phyloP scores from a whole-genome alignment of 495 filamentous ascomycete species.

The Penicillium mononematosum region DNA sequence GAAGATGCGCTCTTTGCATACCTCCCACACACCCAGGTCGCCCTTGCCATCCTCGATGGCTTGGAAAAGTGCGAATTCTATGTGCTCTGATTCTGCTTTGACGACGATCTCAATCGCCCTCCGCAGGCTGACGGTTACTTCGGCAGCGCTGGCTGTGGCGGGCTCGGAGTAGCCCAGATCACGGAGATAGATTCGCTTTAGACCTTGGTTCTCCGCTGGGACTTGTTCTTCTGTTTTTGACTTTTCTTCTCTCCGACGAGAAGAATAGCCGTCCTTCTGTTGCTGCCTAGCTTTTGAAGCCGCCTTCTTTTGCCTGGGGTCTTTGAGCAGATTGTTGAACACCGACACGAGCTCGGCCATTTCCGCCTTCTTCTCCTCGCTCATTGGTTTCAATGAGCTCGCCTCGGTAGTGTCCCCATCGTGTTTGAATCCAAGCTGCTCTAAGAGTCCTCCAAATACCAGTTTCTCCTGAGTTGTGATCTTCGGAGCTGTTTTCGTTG shows the following conservation, averaged over 20 bases:
- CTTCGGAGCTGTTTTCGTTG: constrained; percentile 8
- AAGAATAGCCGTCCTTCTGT: background rate
- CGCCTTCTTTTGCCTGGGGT: constrained; percentile 16
- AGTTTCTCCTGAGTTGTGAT: constrained; percentile 33
- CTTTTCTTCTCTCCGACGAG: constrained; percentile 1
- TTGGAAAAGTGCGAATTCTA: constrained; percentile 26
- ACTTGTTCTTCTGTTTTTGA: constrained; percentile 10
- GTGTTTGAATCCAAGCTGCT: constrained; percentile 21
- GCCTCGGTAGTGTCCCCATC: constrained; percentile 5
- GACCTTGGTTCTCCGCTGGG: background rate
- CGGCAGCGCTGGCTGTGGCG: constrained; percentile 8
- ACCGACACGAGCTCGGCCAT: constrained; percentile 30
- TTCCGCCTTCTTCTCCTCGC: constrained; percentile 19
- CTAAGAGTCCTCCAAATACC: constrained; percentile 29
- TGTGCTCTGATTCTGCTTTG: constrained; percentile 29
- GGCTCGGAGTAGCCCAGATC: constrained; percentile 26
- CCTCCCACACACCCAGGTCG: constrained; percentile 69
- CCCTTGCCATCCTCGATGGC: constrained; percentile 47
- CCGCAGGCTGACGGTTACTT: constrained; percentile 20
- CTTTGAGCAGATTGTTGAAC: constrained; percentile 31
- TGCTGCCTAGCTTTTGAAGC: background rate
- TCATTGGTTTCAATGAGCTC: background rate
- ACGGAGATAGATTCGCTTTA: constrained; percentile 16
- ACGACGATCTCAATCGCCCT: constrained; percentile 31
- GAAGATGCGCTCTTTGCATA: constrained; percentile 70